Conservation (phyloP, 495 filamentous ascomycete species). For the Massariosphaeria phaeospora region DNA sequence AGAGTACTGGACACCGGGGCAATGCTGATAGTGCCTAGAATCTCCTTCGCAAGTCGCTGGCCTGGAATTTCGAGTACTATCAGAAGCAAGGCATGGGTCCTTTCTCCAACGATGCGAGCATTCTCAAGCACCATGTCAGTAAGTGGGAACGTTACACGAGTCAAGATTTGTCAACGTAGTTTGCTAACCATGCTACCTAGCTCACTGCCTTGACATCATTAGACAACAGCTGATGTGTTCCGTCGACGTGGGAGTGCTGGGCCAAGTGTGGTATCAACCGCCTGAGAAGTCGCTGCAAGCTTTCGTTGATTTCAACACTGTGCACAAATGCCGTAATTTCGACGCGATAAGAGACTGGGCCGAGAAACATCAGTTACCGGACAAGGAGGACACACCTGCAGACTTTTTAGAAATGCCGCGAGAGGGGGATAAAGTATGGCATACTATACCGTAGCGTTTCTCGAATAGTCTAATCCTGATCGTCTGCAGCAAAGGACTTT, state of each 20-base stretch:
- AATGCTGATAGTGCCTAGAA: slow-evolving; percentile 33
- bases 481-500: too few relatives aligned
- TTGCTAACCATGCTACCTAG: slow-evolving; percentile 2
- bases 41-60: slow-evolving; percentile 51
- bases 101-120: slow-evolving; percentile 48
- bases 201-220: slow-evolving; percentile 54
- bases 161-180: too few relatives aligned
- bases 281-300: slow-evolving; percentile 42
- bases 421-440: slow-evolving; percentile 41
- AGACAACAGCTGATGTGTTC: slow-evolving; percentile 57
- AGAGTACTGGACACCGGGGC: not conserved
- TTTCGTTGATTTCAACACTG: slow-evolving; percentile 54
- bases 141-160: too few relatives aligned
- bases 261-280: slow-evolving; percentile 50
- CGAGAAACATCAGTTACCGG: slow-evolving; percentile 46
- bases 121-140: slow-evolving; percentile 47
- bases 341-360: slow-evolving; percentile 52
- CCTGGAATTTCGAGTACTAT: slow-evolving; percentile 57
- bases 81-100: slow-evolving; percentile 45
- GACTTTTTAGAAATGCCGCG: slow-evolving; percentile 46
- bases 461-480: not conserved
- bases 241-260: slow-evolving; percentile 50
- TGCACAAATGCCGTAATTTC: slow-evolving; percentile 54
- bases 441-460: slow-evolving; percentile 5
- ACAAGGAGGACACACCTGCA: slow-evolving; percentile 29